Conservation (phyloP, 306 rosid genomes). For the Trifolium repens region DNA sequence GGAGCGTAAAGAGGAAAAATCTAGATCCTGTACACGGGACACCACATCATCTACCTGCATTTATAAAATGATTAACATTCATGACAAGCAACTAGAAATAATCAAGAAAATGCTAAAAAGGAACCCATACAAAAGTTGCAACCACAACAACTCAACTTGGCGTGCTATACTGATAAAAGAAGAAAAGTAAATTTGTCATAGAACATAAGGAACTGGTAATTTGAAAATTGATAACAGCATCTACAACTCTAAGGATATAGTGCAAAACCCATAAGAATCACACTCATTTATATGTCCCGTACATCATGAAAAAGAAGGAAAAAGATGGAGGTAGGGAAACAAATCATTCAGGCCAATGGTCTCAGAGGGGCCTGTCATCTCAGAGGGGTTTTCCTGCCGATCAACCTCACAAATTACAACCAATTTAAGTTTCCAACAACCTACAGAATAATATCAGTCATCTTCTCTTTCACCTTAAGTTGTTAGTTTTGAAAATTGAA, state of each 20-base stretch:
- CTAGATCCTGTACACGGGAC: slow-evolving; percentile 85
- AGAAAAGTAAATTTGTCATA: slow-evolving; percentile 24
- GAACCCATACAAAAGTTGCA: slow-evolving; percentile 33
- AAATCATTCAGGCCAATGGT: slow-evolving; percentile 27
- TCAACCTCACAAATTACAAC: slow-evolving; percentile 28
- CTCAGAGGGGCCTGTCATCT: background rate
- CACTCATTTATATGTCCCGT: slow-evolving; percentile 1
- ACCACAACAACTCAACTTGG: slow-evolving; percentile 22
- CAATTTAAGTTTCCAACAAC: slow-evolving; percentile 18
- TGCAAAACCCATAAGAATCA: slow-evolving; percentile 31
- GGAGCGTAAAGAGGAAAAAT: slow-evolving; percentile 83
- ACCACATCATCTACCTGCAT: slow-evolving; percentile 88
- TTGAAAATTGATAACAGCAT: slow-evolving; percentile 35
- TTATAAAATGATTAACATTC: slow-evolving; percentile 20
- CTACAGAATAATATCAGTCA: slow-evolving; percentile 6
- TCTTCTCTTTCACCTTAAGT: slow-evolving; percentile 17
- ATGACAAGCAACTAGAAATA: slow-evolving; percentile 29
- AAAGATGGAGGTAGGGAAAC: background rate
- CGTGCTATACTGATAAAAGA: slow-evolving; percentile 19
- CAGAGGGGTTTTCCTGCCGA: slow-evolving; percentile 11
- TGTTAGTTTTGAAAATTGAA: slow-evolving; percentile 24
- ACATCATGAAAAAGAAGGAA: slow-evolving; percentile 1
- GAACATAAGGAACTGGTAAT: slow-evolving; percentile 20
- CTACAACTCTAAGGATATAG: slow-evolving; percentile 28
- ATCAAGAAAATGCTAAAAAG: background rate